A percentile compares a stretch with the other conserved stretches of the same genome.
Conservation (phyloP, 768 basidiomycete genomes). For the Hirschioporus abietinus region DNA sequence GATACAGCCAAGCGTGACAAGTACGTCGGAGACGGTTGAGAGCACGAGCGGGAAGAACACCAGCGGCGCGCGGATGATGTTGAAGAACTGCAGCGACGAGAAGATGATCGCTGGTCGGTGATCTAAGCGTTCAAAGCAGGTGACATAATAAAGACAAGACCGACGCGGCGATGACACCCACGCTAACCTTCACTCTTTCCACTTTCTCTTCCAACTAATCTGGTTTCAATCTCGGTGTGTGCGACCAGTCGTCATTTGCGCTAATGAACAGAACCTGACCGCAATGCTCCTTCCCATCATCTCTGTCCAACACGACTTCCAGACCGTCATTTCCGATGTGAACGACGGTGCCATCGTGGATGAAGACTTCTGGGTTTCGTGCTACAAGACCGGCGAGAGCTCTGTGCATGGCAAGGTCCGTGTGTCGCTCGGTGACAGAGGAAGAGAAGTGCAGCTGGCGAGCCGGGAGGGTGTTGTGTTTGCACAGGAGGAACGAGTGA, state of each 20-base stretch:
- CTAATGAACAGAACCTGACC: no score
- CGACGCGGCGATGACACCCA: no score
- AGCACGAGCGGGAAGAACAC: slow-evolving; percentile 16
- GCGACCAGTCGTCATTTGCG: no score
- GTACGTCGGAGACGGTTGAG: slow-evolving; percentile 18
- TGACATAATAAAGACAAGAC: no score
- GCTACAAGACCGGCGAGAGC: slow-evolving; percentile 47
- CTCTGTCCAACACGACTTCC: slow-evolving; percentile 57
- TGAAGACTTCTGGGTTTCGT: slow-evolving; percentile 73
- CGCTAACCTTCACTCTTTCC: no score
- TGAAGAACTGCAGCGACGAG: slow-evolving; percentile 29
- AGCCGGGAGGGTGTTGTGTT: slow-evolving; percentile 45
- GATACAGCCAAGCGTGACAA: slow-evolving; percentile 20
- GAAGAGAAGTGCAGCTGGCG: slow-evolving; percentile 43
- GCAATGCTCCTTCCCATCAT: slow-evolving; percentile 42
- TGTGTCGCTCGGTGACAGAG: slow-evolving; percentile 29
- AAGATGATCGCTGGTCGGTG: slow-evolving; percentile 22
- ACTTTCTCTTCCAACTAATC: no score
- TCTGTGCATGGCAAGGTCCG: slow-evolving; percentile 64
- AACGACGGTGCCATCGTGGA: slow-evolving; percentile 45
- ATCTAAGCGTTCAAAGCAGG: no score
- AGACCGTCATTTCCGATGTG: slow-evolving; percentile 58
- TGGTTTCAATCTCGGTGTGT: no score
- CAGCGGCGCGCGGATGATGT: slow-evolving; percentile 19
- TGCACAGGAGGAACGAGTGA: slow-evolving; percentile 30